Evolutionary conservation across 1,284 basidiomycete species (phyloP).

Genomic region (Mycena sp.): DNA sequence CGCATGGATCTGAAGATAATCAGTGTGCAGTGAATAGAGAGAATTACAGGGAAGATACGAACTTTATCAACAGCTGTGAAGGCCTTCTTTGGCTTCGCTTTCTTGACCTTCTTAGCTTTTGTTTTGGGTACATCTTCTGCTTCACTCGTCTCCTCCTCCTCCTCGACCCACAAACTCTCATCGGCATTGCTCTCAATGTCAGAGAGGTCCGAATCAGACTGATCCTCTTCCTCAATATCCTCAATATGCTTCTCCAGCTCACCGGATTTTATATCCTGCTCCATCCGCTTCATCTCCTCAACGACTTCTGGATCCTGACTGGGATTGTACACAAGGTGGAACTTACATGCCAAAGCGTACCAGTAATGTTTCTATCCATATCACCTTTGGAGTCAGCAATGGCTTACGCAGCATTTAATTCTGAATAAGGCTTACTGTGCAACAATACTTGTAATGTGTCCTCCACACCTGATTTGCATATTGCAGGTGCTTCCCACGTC

Average conservation of each 20-base stretch:
- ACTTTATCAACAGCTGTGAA: constrained; percentile 5
- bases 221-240: not conserved
- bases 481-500: constrained; percentile 8
- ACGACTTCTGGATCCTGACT: not conserved
- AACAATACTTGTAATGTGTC: constrained; percentile 24
- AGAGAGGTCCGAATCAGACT: not conserved
- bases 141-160: not conserved
- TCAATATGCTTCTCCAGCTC: not conserved
- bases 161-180: not conserved
- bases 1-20: not conserved
- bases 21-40: not conserved
- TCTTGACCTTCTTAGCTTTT: not conserved
- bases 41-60: not conserved
- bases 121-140: not conserved
- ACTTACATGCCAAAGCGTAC: constrained; percentile 16
- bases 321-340: not conserved
- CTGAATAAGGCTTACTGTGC: constrained; percentile 32
- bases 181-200: not conserved
- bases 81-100: not conserved
- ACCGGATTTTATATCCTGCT: not conserved
- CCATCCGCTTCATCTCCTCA: not conserved
- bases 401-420: not conserved
- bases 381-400: not conserved
- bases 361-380: constrained; percentile 10
- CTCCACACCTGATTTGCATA: constrained; percentile 29